Base-by-base conservation (phyloP, 2,329 filamentous ascomycete species). In the Microcera coccophila region DNA sequence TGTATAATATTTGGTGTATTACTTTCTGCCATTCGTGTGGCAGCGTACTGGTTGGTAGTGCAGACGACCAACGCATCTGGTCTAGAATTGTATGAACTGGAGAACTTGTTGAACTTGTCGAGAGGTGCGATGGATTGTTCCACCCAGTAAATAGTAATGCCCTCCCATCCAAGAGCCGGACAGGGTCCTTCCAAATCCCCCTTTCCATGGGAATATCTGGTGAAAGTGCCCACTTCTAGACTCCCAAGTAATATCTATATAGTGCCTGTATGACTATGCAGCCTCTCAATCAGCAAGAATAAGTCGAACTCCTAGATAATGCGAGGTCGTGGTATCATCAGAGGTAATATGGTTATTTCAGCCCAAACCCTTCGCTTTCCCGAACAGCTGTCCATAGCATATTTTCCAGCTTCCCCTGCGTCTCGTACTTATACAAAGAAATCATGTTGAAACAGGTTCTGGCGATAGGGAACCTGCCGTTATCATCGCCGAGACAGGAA, bases 381-480 rank as follows among this genome's bases (percentile, higher is more conserved):
- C 81, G 73, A n/a, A 95, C 89, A 4, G 90, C 90, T 49, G 80
- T 78, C 89, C 90, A 95, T 22, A 96, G 69, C 70, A 82, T 81
- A 39, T 65, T 68, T 62, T 88, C 84, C 45, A 95, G 63, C 52
- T 78, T 82, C 59, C 82, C 75, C 53, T 75, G 79, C 3, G 78
- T 81, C 26, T 66, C 62, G 64, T 91, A 95, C 35, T 80, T 76
- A 68, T 84, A 91, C 44, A 96, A 68, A 4, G 84, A 82, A 50
- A 96, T 60, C 63, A 84, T 81, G 62, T 95, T 95, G 68, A 96
- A 96, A 64, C 90, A 96, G 7, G 90, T 96, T 58, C 90, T 78
- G 15, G 90, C 90, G 16, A 88, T 85, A 1, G 90, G 90, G 61
- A 85, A 95, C 49, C 90, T 75, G 28, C 79, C 75, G 45, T 75